Percentiles rank a stretch among this genome's conserved stretches.
phyloP scores from a whole-genome alignment of 768 basidiomycete genomes.

The Dentipellis sp. region DNA sequence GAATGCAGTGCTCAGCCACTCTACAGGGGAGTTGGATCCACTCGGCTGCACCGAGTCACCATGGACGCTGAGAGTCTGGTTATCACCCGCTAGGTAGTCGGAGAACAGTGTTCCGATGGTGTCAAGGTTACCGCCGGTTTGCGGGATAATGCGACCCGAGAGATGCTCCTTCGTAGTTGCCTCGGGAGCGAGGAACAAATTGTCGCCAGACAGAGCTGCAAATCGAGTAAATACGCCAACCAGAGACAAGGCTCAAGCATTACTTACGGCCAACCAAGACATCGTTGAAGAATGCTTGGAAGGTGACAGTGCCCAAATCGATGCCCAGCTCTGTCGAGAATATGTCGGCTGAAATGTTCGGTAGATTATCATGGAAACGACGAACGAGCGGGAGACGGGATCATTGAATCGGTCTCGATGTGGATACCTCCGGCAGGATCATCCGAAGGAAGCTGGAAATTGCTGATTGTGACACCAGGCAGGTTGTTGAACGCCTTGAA shows the following conservation, averaged over 20 bases:
- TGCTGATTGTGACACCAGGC: conserved; percentile 60
- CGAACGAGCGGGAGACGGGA: conserved; percentile 60
- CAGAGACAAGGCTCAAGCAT: neutral
- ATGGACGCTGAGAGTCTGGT: conserved; percentile 48
- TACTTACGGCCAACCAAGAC: conserved; percentile 52
- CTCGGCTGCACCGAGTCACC: conserved; percentile 54
- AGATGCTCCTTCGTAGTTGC: conserved; percentile 42
- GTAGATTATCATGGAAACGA: conserved; percentile 8
- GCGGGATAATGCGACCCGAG: conserved; percentile 54
- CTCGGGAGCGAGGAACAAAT: conserved; percentile 41
- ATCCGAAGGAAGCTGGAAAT: conserved; percentile 63
- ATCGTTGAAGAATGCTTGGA: conserved; percentile 51
- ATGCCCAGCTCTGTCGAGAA: conserved; percentile 54
- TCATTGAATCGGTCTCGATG: conserved; percentile 56
- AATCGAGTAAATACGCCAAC: neutral
- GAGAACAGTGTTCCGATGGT: conserved; percentile 58
- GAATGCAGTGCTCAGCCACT: conserved; percentile 66
- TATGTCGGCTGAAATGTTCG: neutral
- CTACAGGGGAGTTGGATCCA: conserved; percentile 40
- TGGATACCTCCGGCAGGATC: conserved; percentile 62
- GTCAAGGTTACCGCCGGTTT: conserved; percentile 43
- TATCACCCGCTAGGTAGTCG: conserved; percentile 51
- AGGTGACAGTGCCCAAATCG: conserved; percentile 54
- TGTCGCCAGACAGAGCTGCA: conserved; percentile 41
- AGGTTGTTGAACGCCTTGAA: conserved; percentile 67